A percentile compares a stretch with the other conserved stretches of the same genome.
phyloP scores from a whole-genome alignment of 305 asterid species.

The Fraxinus paxiana region DNA sequence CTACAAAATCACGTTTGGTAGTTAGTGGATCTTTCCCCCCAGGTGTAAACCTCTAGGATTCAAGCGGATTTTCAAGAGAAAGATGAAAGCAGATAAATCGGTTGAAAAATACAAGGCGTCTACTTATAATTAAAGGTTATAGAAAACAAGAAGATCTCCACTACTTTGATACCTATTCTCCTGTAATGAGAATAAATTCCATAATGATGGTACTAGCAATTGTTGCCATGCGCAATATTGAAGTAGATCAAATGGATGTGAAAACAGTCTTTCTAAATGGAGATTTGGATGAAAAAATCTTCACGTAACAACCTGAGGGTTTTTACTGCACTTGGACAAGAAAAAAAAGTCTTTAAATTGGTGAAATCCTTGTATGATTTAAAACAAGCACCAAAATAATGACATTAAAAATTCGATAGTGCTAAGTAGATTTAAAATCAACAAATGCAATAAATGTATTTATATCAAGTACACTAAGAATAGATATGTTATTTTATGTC shows the following conservation, averaged over 20 bases:
- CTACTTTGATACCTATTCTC: too few species aligned
- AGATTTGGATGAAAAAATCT: background rate
- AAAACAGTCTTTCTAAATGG: background rate
- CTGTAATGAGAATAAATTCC: too few species aligned
- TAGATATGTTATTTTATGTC: background rate
- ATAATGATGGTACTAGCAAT: too few species aligned
- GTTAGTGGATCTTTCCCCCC: background rate
- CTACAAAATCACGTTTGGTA: background rate
- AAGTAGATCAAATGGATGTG: background rate
- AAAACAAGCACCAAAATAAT: background rate
- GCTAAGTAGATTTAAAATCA: background rate
- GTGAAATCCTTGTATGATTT: too few species aligned
- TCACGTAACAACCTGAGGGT: background rate
- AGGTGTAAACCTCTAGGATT: background rate
- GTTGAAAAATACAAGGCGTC: background rate
- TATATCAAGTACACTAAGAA: background rate
- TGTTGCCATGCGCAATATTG: too few species aligned
- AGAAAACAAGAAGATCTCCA: background rate
- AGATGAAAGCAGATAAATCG: background rate
- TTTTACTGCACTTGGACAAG: background rate
- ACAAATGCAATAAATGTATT: background rate
- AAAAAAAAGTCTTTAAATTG: background rate
- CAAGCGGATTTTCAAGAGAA: background rate
- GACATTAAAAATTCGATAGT: background rate
- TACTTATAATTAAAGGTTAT: background rate